Base-by-base conservation (phyloP, 768 basidiomycete species). In the Psilocybe cyanescens region DNA sequence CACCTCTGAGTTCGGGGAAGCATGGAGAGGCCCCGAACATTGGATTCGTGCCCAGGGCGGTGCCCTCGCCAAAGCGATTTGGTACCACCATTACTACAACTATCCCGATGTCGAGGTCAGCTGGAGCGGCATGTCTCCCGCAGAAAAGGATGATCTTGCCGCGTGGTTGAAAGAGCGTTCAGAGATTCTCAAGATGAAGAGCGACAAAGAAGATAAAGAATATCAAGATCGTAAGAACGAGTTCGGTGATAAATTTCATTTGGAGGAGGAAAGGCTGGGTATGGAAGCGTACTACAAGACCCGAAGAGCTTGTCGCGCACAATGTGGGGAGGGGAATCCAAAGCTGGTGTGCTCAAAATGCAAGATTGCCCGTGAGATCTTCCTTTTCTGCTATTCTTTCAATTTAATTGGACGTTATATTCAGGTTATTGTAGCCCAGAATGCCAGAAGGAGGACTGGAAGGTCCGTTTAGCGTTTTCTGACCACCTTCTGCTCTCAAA, bases 381-480 rank as follows among this genome's bases (percentile, higher is more conserved):
- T 9, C 1, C 8, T 44, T 9, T 47, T 45, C 46, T 44, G 24
- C 49, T 9, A 3, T 55, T 55, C 24, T 19, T 30, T 8, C 8
- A 29, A 35, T 8, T n/a, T 31, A 12, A 49, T 55, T 28, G 30
- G 4, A 47, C 16, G 37, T 8, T 50, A 16, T 12, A 24, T 48
- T 5, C 55, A 70, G 70, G 67, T 31, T 70, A 72, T 48, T 72
- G 68, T 48, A 68, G 65, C 31, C 14, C 31, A 4, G 61, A 53
- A 24, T 72, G 71, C 58, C 69, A 70, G 55, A 57, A 51, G 47
- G 69, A 68, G 17, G 71, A 72, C 50, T 70, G 69, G 66, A 68
- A 69, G 64, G 69, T 70, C 19, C 35, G 53, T 65, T 19, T 35
- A 24, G 24, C 24, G 24, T 24, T 24, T 24, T 24, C 33, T 35